Evolutionary conservation across 2,329 filamentous ascomycete genomes (phyloP).

Genomic region (Arthrobotrys sphaeroides): DNA sequence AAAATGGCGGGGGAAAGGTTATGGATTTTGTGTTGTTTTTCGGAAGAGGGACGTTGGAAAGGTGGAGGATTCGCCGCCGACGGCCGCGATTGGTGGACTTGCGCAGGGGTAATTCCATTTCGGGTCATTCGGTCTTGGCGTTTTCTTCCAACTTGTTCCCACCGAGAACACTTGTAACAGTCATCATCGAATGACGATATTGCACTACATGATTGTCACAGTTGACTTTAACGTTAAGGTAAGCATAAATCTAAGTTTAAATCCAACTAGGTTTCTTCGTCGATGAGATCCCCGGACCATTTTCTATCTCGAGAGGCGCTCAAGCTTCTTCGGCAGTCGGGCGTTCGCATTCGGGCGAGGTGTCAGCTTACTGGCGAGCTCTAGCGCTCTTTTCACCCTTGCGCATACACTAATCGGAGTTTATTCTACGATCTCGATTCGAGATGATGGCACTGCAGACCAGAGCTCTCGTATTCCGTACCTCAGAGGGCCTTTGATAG

Average conservation of each 20-base stretch:
- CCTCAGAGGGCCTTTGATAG: background rate
- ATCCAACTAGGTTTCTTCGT: background rate
- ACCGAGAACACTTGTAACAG: background rate
- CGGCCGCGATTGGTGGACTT: constrained; percentile 31
- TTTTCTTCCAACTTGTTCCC: background rate
- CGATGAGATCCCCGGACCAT: background rate
- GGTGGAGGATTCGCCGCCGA: constrained; percentile 20
- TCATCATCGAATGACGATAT: too few species aligned
- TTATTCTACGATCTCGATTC: constrained; percentile 19
- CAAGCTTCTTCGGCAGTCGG: constrained; percentile 40
- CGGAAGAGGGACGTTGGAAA: constrained; percentile 49
- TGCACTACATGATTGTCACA: too few species aligned
- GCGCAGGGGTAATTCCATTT: constrained; percentile 12
- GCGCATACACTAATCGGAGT: constrained; percentile 34
- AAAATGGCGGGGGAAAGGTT: constrained; percentile 1
- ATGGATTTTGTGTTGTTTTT: constrained; percentile 25
- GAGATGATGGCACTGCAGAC: constrained; percentile 4
- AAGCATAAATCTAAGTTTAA: background rate
- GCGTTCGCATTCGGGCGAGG: constrained; percentile 4
- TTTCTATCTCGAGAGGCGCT: constrained; percentile 2
- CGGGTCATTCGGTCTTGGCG: background rate
- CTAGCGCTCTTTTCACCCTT: constrained; percentile 19
- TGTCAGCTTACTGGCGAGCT: constrained; percentile 53
- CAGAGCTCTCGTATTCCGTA: constrained; percentile 37
- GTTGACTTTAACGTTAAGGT: constrained; percentile 38